Evolutionary conservation across 2,329 filamentous ascomycete species (phyloP).

Genomic region (Apiospora pterosperma): DNA sequence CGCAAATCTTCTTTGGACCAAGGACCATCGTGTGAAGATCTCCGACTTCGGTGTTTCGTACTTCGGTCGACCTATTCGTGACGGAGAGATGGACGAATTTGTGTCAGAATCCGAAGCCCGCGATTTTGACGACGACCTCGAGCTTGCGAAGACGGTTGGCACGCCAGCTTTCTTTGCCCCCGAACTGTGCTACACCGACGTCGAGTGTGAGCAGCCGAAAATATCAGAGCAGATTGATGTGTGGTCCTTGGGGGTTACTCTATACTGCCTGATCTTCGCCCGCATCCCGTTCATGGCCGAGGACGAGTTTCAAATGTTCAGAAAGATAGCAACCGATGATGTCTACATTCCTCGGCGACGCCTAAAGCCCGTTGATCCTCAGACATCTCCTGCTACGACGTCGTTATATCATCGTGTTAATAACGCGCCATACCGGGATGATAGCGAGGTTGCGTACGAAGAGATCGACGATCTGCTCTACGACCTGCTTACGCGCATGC

Average conservation of each 20-base stretch:
- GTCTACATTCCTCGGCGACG: constrained; percentile 43
- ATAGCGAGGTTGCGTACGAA: constrained; percentile 80
- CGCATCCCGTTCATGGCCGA: constrained; percentile 90
- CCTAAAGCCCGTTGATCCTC: constrained; percentile 69
- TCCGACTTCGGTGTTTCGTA: constrained; percentile 99
- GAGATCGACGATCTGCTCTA: constrained; percentile 75
- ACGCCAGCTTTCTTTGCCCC: constrained; percentile 97
- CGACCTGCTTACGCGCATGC: constrained; percentile 74
- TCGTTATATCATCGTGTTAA: constrained; percentile 57
- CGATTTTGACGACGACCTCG: constrained; percentile 88
- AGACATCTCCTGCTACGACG: constrained; percentile 51
- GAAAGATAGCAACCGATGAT: constrained; percentile 1
- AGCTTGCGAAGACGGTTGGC: constrained; percentile 96
- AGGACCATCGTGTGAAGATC: constrained; percentile 86
- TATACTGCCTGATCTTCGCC: constrained; percentile 93
- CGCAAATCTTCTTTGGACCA: constrained; percentile 86
- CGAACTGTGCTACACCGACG: constrained; percentile 87
- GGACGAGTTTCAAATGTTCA: constrained; percentile 86
- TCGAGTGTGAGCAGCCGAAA: constrained; percentile 65
- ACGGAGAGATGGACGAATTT: constrained; percentile 74
- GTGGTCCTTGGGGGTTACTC: constrained; percentile 93
- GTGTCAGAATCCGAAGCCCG: constrained; percentile 77
- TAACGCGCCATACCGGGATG: constrained; percentile 66
- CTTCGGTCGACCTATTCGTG: constrained; percentile 81
- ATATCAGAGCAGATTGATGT: constrained; percentile 94